phyloP scores from a whole-genome alignment of 352 stramenopile species.

The Plasmopara muralis region DNA sequence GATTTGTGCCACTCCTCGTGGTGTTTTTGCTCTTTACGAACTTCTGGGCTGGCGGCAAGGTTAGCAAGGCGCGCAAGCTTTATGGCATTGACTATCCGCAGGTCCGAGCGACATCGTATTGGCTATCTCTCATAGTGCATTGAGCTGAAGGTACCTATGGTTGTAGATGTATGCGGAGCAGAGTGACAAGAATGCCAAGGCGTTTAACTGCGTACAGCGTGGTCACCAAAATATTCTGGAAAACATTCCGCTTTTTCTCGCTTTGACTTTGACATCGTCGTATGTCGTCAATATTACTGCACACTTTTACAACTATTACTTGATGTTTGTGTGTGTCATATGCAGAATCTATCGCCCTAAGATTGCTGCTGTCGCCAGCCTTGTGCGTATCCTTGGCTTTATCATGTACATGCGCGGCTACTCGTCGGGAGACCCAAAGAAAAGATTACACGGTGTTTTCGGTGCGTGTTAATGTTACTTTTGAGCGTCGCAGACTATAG shows the following conservation, averaged over 20 bases:
- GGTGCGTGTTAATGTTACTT: slow-evolving; percentile 28
- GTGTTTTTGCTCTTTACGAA: slow-evolving; percentile 11
- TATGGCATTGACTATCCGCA: slow-evolving; percentile 15
- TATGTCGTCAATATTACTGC: slow-evolving; percentile 22
- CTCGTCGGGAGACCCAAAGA: slow-evolving; percentile 48
- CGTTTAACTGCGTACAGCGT: slow-evolving; percentile 89
- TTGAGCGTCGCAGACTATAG: neutral
- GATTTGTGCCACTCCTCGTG: slow-evolving; percentile 12
- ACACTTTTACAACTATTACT: neutral
- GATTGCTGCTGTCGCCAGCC: slow-evolving; percentile 46
- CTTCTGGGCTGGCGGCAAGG: slow-evolving; percentile 3
- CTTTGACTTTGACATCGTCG: slow-evolving; percentile 46
- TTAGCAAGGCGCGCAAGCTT: slow-evolving; percentile 5
- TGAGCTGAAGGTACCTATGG: slow-evolving; percentile 1
- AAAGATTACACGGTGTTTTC: slow-evolving; percentile 52
- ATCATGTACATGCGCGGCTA: slow-evolving; percentile 64
- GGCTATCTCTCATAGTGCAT: neutral
- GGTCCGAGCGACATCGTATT: neutral
- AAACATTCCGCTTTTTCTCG: slow-evolving; percentile 69
- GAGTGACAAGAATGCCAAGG: slow-evolving; percentile 82
- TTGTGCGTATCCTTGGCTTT: slow-evolving; percentile 55
- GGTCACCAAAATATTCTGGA: slow-evolving; percentile 91
- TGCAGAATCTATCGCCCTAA: slow-evolving; percentile 52
- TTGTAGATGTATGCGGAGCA: slow-evolving; percentile 83
- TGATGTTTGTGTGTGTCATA: neutral